Evolutionary conservation across 2,329 filamentous ascomycete species (phyloP).

Genomic region (Nigrospora sphaerica): DNA sequence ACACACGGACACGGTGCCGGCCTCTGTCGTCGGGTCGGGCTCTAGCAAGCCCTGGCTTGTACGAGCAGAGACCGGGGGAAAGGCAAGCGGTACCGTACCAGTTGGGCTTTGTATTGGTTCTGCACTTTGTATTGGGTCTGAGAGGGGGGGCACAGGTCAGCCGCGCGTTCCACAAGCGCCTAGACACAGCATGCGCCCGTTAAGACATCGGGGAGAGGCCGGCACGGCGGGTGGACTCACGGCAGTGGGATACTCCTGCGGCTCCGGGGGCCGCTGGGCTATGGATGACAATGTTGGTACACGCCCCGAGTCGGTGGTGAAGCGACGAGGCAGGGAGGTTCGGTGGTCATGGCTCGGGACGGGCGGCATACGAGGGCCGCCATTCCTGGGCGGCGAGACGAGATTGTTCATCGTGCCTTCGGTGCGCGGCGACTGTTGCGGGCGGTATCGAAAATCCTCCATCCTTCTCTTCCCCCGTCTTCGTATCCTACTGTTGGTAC

Average conservation of each 20-base stretch:
- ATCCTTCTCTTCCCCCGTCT: constrained; percentile 52
- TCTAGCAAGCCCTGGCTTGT: constrained; percentile 1
- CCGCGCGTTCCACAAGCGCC: constrained; percentile 17
- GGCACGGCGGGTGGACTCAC: constrained; percentile 14
- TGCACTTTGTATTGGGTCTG: constrained; percentile 18
- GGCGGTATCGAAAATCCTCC: constrained; percentile 74
- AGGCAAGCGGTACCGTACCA: constrained; percentile 48
- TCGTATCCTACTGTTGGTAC: constrained; percentile 26
- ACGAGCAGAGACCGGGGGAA: background rate
- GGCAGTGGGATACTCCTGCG: constrained; percentile 40
- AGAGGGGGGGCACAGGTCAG: constrained; percentile 15
- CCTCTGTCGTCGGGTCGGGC: background rate
- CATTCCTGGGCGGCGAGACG: constrained; percentile 67
- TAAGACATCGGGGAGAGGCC: constrained; percentile 16
- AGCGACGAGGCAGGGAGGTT: constrained; percentile 76
- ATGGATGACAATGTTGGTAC: constrained; percentile 67
- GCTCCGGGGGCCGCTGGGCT: constrained; percentile 41
- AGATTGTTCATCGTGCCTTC: constrained; percentile 70
- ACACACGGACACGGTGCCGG: too few relatives aligned
- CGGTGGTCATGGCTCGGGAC: constrained; percentile 58
- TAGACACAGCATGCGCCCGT: constrained; percentile 18
- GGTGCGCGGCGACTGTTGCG: constrained; percentile 69
- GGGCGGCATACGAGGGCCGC: constrained; percentile 53
- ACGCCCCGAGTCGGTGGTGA: constrained; percentile 86
- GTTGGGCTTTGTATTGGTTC: constrained; percentile 48